Conservation (phyloP, 2,329 filamentous ascomycete genomes). For the Aspergillus sojae region DNA sequence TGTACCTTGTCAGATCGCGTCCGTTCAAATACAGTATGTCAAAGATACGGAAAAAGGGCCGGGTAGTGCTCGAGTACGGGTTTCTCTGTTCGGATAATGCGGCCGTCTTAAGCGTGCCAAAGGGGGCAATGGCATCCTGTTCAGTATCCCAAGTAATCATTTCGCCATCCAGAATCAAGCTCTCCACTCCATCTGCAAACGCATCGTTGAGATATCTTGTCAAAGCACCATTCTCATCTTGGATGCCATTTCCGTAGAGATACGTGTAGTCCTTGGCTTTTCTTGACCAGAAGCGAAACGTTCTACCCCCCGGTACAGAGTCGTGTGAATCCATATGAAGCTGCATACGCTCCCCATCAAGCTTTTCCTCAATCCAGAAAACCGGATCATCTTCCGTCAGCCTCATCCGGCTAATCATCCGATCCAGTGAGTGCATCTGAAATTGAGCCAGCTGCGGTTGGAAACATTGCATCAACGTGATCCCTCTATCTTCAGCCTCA, state of each 20-base stretch:
- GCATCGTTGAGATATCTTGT: slow-evolving; percentile 78
- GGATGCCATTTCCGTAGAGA: slow-evolving; percentile 78
- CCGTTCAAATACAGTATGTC: slow-evolving; percentile 91
- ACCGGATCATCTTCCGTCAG: slow-evolving; percentile 69
- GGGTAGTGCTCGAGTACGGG: slow-evolving; percentile 64
- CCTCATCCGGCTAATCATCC: slow-evolving; percentile 71
- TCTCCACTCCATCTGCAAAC: slow-evolving; percentile 76
- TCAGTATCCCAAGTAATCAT: slow-evolving; percentile 98
- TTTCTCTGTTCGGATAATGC: slow-evolving; percentile 79
- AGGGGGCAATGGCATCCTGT: slow-evolving; percentile 80
- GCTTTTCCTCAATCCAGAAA: slow-evolving; percentile 98
- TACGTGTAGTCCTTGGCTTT: slow-evolving; percentile 97
- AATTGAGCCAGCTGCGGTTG: slow-evolving; percentile 95
- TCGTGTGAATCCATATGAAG: slow-evolving; percentile 83
- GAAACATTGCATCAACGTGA: slow-evolving; percentile 90
- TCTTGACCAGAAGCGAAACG: slow-evolving; percentile 88
- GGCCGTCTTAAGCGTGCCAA: slow-evolving; percentile 91
- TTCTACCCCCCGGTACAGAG: slow-evolving; percentile 66
- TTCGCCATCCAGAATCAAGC: slow-evolving; percentile 91
- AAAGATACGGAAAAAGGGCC: slow-evolving; percentile 83
- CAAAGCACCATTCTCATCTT: slow-evolving; percentile 74
- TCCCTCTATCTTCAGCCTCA: slow-evolving; percentile 72
- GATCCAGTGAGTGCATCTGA: slow-evolving; percentile 79
- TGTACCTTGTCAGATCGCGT: slow-evolving; percentile 76
- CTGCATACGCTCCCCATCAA: slow-evolving; percentile 97